Evolutionary conservation across 176 grass and related monocot genomes (phyloP).

Genomic region (Chloris gayana): DNA sequence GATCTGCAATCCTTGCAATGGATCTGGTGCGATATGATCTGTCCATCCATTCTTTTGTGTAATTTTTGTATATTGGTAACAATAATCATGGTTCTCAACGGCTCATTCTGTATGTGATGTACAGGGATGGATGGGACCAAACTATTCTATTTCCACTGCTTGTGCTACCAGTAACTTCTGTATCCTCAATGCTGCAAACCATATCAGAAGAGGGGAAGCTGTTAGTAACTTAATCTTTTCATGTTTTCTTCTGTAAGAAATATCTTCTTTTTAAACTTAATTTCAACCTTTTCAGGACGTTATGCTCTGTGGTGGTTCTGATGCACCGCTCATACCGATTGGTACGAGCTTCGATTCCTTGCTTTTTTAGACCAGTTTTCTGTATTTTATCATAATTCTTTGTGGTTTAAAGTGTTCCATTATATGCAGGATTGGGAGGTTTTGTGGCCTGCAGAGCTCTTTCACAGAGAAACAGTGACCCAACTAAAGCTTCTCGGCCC

Average conservation of each 20-base stretch:
- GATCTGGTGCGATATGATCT: constrained; percentile 72
- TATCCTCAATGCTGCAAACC: constrained; percentile 96
- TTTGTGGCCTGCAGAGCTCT: constrained; percentile 99
- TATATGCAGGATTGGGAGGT: constrained; percentile 81
- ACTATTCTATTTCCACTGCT: constrained; percentile 99
- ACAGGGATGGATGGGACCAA: constrained; percentile 99
- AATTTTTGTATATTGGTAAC: neutral
- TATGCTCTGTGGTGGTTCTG: constrained; percentile 99
- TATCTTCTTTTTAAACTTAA: constrained; percentile 25
- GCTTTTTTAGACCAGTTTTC: constrained; percentile 12
- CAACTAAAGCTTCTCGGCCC: constrained; percentile 93
- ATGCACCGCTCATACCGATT: constrained; percentile 92
- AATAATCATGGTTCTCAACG: neutral
- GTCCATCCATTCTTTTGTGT: constrained; percentile 17
- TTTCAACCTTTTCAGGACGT: constrained; percentile 73
- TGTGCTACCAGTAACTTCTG: constrained; percentile 99
- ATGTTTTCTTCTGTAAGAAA: neutral
- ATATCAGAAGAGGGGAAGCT: constrained; percentile 94
- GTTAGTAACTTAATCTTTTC: constrained; percentile 55
- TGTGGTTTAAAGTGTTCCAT: constrained; percentile 6
- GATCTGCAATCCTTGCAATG: constrained; percentile 99
- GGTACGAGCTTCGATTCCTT: constrained; percentile 44
- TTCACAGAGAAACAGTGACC: constrained; percentile 93
- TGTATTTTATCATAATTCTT: neutral
- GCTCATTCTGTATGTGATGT: constrained; percentile 33